Evolutionary conservation across 345 rosid genomes (phyloP), one percentile per base, ranked within the genome.

Genomic region (Turnera subulata): DNA sequence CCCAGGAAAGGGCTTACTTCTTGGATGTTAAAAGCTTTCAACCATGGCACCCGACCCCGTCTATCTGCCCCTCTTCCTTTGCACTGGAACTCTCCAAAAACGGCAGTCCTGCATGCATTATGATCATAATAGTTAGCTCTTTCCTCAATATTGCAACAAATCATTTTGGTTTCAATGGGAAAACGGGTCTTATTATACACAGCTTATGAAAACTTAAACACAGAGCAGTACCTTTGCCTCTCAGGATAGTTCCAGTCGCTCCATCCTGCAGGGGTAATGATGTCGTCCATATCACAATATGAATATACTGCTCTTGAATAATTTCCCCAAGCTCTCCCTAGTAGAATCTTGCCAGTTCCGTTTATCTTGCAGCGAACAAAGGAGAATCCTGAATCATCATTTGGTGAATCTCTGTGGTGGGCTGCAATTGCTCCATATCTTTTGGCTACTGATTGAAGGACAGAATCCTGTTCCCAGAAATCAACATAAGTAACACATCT

Each of bases 321-420:
- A 64, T 79, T 73, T 39, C 99, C 99, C 96, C 97, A 93, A 58
- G 99, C 96, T 77, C 97, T 79, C 61, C 99, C 99, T 46, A 93
- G 40, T 32, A 68, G 77, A 57, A 89, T 66, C 60, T 68, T 79
- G 15, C 99, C 99, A 0, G 91, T 83, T 59, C 99, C 97, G 6
- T 75, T 69, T 53, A 89, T 77, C 1, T 50, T 53, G 53, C 99
- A 89, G 59, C 84, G 78, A 2, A 85, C 88, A 64, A 93, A 89
- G 6, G 97, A 85, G 59, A 84, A 93, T 1, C 99, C 99, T 0
- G 99, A 80, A 26, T 81, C 75, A 1, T 93, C 96, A 19, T 62
- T 24, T 10, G 82, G 84, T 16, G 80, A 63, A 55, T 76, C 78
- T 75, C 96, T 82, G 62, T 78, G 97, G 56, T 93, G 96, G 54